Conservation (phyloP, 2,329 filamentous ascomycete genomes). For the Alternaria panax region DNA sequence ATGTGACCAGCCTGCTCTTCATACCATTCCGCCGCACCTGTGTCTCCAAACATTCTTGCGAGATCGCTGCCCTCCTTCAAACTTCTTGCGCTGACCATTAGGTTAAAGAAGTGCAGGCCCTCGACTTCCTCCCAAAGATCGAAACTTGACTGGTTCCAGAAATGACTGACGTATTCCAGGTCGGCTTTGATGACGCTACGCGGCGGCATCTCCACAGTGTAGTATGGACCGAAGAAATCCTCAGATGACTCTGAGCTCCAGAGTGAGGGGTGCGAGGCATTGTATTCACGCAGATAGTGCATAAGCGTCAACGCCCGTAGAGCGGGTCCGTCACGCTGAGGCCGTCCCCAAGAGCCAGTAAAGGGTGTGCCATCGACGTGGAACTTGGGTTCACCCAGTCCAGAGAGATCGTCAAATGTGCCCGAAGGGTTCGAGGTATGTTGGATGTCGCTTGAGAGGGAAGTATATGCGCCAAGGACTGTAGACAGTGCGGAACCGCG, state of each 20-base stretch:
- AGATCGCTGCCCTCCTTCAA: conserved; percentile 47
- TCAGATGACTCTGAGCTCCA: conserved; percentile 38
- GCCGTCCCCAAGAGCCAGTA: conserved; percentile 52
- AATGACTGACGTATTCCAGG: conserved; percentile 54
- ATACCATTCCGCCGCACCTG: conserved; percentile 51
- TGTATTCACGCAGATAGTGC: conserved; percentile 51
- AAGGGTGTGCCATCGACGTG: conserved; percentile 49
- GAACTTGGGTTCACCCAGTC: conserved; percentile 56
- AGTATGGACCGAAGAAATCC: conserved; percentile 47
- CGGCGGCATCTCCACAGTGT: conserved; percentile 47
- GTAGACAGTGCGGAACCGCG: conserved; percentile 37
- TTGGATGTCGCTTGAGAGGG: conserved; percentile 48
- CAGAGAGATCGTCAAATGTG: conserved; percentile 44
- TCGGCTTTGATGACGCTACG: conserved; percentile 55
- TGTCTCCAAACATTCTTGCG: conserved; percentile 44
- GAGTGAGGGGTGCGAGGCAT: conserved; percentile 49
- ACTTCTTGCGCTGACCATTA: conserved; percentile 49
- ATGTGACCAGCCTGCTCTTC: conserved; percentile 46
- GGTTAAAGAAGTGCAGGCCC: conserved; percentile 53
- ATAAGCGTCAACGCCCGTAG: conserved; percentile 54
- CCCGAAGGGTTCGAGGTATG: conserved; percentile 51
- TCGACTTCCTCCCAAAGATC: conserved; percentile 58
- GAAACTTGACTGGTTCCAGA: conserved; percentile 53
- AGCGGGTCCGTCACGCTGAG: conserved; percentile 55
- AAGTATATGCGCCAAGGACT: conserved; percentile 45